A percentile compares a stretch with the other conserved stretches of the same genome.
These are phyloP conservation scores for Yarrowia sp. DNA, from an alignment of 805 yeast genomes.

Conservation along the genomic window DNA sequence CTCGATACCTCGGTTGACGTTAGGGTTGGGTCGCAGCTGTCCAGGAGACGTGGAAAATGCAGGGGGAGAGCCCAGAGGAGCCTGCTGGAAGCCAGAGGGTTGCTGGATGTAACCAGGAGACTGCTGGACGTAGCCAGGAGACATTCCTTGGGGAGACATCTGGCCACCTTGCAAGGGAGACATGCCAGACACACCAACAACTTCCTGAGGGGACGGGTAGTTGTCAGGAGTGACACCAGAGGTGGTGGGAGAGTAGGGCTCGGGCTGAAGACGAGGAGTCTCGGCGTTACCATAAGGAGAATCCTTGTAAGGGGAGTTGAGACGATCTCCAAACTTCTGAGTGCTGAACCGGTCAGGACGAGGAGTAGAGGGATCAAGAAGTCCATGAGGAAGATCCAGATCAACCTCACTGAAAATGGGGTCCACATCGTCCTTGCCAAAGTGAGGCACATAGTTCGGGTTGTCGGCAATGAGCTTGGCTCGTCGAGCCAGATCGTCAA, in stretches of 20 bases:
- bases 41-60: not conserved
- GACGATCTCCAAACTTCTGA: conserved; percentile 16
- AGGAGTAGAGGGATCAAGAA: not conserved
- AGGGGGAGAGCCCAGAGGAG: not conserved
- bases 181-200: not conserved
- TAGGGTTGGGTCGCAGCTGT: conserved; percentile 22
- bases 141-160: conserved; percentile 2
- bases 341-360: conserved; percentile 13
- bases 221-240: conserved; percentile 5
- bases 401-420: conserved; percentile 22
- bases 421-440: conserved; percentile 14
- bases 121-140: not conserved
- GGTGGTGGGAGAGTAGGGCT: conserved; percentile 12
- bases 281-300: conserved; percentile 9
- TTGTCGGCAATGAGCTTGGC: conserved; percentile 17
- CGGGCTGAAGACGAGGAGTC: conserved; percentile 12
- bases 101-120: not conserved
- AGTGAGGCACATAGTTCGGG: not conserved
- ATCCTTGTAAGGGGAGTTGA: conserved; percentile 12
- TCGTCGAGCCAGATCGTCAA: conserved; percentile 33
- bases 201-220: not conserved
- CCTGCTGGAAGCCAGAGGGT: not conserved
- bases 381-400: conserved; percentile 12
- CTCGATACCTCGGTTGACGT: conserved; percentile 23
- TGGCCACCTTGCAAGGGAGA: conserved; percentile 14